Evolutionary conservation across 768 basidiomycete genomes (phyloP).

Genomic region (Naganishia kalamii): DNA sequence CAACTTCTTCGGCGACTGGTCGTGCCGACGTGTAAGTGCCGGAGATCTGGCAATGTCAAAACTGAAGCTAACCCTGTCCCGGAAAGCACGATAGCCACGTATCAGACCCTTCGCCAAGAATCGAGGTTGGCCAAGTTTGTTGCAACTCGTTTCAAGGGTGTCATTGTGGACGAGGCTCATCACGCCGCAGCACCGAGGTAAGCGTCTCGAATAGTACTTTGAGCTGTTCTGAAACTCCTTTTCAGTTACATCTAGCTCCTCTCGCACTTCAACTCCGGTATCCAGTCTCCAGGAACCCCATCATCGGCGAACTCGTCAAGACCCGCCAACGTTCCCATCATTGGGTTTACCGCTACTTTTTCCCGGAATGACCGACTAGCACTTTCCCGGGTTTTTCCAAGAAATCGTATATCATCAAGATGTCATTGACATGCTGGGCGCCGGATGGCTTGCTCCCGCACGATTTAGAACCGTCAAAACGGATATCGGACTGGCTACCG

Average conservation of each 20-base stretch:
- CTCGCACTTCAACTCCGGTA: slow-evolving; percentile 67
- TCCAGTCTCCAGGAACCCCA: slow-evolving; percentile 18
- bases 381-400: slow-evolving; percentile 79
- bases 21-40: slow-evolving; percentile 74
- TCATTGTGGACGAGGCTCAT: slow-evolving; percentile 90
- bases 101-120: slow-evolving; percentile 62
- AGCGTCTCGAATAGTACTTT: slow-evolving; percentile 37
- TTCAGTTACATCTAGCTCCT: slow-evolving; percentile 71
- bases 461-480: slow-evolving; percentile 77
- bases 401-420: slow-evolving; percentile 86
- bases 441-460: slow-evolving; percentile 82
- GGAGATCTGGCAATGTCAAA: too few relatives aligned
- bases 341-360: slow-evolving; percentile 95
- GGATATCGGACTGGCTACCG: slow-evolving; percentile 61
- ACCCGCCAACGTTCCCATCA: slow-evolving; percentile 59
- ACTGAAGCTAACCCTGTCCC: not conserved
- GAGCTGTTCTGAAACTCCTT: slow-evolving; percentile 17
- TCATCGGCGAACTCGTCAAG: not conserved
- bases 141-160: slow-evolving; percentile 59
- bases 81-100: slow-evolving; percentile 41
- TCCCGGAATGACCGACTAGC: slow-evolving; percentile 84
- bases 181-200: slow-evolving; percentile 89
- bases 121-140: slow-evolving; percentile 69
- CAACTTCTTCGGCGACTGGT: slow-evolving; percentile 66
- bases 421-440: slow-evolving; percentile 85